phyloP scores from a whole-genome alignment of 495 filamentous ascomycete species.

The Astrocystis sublimbata region DNA sequence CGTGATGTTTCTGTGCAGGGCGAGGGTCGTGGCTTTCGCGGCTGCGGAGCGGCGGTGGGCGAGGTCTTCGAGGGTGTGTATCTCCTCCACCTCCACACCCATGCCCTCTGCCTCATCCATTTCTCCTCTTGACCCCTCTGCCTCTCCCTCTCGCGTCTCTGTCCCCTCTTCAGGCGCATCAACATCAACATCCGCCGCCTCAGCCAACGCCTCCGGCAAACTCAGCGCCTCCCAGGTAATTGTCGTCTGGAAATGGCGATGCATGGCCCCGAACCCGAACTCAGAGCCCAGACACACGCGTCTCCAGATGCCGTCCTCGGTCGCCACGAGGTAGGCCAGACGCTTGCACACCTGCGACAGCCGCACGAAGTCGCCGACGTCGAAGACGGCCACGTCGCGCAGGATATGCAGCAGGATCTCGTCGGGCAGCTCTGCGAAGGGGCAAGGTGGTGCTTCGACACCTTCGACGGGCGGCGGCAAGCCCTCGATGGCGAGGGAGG shows the following conservation, averaged over 20 bases:
- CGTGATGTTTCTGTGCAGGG: slow-evolving; percentile 37
- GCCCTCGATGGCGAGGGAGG: slow-evolving; percentile 60
- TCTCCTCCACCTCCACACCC: neutral
- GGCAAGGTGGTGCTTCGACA: slow-evolving; percentile 70
- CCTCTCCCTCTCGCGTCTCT: too few relatives aligned
- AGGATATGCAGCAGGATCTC: slow-evolving; percentile 81
- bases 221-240: slow-evolving; percentile 61
- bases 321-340: slow-evolving; percentile 78
- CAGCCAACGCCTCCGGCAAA: slow-evolving; percentile 34
- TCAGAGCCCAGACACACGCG: slow-evolving; percentile 67
- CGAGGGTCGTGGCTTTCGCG: slow-evolving; percentile 35
- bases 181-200: slow-evolving; percentile 1
- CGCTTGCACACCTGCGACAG: slow-evolving; percentile 82
- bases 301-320: slow-evolving; percentile 89
- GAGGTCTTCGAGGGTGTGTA: slow-evolving; percentile 31
- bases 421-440: slow-evolving; percentile 72
- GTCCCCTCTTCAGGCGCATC: too few relatives aligned
- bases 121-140: too few relatives aligned
- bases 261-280: slow-evolving; percentile 82
- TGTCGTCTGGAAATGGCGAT: slow-evolving; percentile 70
- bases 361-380: slow-evolving; percentile 77
- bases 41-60: slow-evolving; percentile 31
- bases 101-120: too few relatives aligned
- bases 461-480: slow-evolving; percentile 60
- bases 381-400: slow-evolving; percentile 66